These are phyloP conservation scores for Pleurotus pulmonarius DNA, from an alignment of 768 basidiomycete species.

Conservation along the genomic window DNA sequence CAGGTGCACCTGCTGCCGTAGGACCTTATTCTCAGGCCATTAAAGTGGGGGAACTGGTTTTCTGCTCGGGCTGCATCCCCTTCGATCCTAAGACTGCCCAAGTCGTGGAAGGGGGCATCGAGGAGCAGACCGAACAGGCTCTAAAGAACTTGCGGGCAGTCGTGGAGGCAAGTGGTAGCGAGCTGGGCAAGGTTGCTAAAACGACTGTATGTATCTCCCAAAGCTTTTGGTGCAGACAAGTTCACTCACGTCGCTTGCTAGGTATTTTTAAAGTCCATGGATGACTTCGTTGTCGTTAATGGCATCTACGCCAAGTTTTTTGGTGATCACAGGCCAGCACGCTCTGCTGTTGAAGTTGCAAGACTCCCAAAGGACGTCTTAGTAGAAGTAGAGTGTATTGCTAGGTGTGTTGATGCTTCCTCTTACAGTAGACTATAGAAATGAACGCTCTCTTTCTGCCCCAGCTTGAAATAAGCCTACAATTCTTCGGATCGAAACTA, in stretches of 20 bases:
- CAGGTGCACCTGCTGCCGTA: constrained; percentile 75
- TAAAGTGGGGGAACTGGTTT: constrained; percentile 80
- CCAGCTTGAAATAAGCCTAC: background rate
- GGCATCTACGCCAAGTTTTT: constrained; percentile 81
- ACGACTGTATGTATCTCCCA: constrained; percentile 63
- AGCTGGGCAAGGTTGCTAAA: constrained; percentile 81
- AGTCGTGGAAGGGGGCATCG: constrained; percentile 71
- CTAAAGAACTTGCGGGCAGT: constrained; percentile 84
- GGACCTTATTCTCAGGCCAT: constrained; percentile 90
- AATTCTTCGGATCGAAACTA: too few species aligned
- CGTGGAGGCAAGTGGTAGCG: constrained; percentile 78
- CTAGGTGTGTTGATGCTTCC: constrained; percentile 45
- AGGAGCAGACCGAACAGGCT: constrained; percentile 78
- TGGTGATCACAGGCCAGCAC: constrained; percentile 87
- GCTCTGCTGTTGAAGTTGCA: constrained; percentile 88
- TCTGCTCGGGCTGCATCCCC: constrained; percentile 87
- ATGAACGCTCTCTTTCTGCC: too few species aligned
- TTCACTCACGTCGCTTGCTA: constrained; percentile 21
- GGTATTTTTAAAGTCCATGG: constrained; percentile 93
- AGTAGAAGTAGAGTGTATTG: constrained; percentile 90
- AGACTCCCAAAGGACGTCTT: constrained; percentile 88
- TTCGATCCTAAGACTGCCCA: constrained; percentile 69
- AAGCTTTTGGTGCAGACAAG: background rate
- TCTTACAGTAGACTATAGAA: background rate
- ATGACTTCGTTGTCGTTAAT: constrained; percentile 85